Evolutionary conservation across 2,329 filamentous ascomycete species (phyloP).

Genomic region (Aspergillus persii): DNA sequence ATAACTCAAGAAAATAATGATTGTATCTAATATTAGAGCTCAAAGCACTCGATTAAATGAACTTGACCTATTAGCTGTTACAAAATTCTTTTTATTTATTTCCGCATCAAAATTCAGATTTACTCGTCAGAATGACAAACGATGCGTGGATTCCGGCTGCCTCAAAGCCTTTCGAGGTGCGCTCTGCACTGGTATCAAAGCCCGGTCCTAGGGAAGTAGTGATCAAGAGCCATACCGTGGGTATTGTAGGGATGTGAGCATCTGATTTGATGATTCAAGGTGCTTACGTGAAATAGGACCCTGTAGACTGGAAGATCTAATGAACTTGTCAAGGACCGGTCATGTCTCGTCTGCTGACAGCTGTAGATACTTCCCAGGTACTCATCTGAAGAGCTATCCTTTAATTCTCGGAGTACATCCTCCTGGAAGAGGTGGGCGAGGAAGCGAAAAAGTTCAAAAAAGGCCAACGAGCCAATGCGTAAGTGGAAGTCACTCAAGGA

Average conservation of each 20-base stretch:
- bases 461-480: constrained; percentile 1
- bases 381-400: not conserved
- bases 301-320: not conserved
- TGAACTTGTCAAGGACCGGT: not conserved
- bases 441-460: not conserved
- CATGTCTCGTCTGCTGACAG: not conserved
- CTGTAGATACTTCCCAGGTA: not conserved
- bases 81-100: not conserved
- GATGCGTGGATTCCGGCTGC: not conserved
- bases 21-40: not conserved
- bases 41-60: not conserved
- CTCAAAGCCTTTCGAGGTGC: not conserved
- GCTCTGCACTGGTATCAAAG: not conserved
- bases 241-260: not conserved
- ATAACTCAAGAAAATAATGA: not conserved
- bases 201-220: not conserved
- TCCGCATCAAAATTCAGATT: not conserved
- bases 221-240: not conserved
- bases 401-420: not conserved
- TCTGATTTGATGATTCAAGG: accelerated
- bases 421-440: not conserved
- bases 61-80: not conserved
- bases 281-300: not conserved
- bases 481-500: not conserved
- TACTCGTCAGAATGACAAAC: not conserved